Conservation (phyloP, 345 rosid species). For the Geranium rotundifolium region DNA sequence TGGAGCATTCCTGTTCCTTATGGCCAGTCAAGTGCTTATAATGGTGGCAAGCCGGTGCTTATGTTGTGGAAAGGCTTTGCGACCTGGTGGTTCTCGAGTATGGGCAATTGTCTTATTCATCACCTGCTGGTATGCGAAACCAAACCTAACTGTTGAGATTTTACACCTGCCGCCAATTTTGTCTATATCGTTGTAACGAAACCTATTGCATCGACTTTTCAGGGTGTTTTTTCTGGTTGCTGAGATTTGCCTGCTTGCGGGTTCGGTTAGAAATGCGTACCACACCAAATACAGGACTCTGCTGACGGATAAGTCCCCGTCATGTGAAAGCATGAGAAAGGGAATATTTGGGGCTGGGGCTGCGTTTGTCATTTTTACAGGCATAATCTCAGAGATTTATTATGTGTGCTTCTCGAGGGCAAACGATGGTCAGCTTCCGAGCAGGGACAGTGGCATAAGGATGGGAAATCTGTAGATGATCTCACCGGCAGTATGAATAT, state of each 20-base stretch:
- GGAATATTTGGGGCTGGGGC: constrained; percentile 92
- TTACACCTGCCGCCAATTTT: too few species aligned
- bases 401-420: constrained; percentile 59
- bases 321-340: constrained; percentile 59
- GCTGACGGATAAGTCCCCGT: constrained; percentile 15
- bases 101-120: constrained; percentile 73
- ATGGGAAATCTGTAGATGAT: constrained; percentile 54
- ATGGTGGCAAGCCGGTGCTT: constrained; percentile 63
- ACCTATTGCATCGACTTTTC: constrained; percentile 9
- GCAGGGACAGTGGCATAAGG: constrained; percentile 51
- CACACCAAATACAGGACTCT: constrained; percentile 56
- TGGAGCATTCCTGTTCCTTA: constrained; percentile 49
- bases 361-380: constrained; percentile 62
- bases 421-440: constrained; percentile 18
- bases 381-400: constrained; percentile 67
- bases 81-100: constrained; percentile 65
- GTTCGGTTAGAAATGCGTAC: constrained; percentile 72
- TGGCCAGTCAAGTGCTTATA: constrained; percentile 57
- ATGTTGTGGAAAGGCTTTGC: constrained; percentile 70
- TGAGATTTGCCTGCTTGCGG: constrained; percentile 76
- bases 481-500: too few species aligned
- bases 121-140: constrained; percentile 50
- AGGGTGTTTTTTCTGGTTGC: constrained; percentile 88
- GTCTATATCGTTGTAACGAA: not conserved
- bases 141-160: not conserved